Evolutionary conservation across 345 rosid species (phyloP).

Genomic region (Ailanthus altissimus): DNA sequence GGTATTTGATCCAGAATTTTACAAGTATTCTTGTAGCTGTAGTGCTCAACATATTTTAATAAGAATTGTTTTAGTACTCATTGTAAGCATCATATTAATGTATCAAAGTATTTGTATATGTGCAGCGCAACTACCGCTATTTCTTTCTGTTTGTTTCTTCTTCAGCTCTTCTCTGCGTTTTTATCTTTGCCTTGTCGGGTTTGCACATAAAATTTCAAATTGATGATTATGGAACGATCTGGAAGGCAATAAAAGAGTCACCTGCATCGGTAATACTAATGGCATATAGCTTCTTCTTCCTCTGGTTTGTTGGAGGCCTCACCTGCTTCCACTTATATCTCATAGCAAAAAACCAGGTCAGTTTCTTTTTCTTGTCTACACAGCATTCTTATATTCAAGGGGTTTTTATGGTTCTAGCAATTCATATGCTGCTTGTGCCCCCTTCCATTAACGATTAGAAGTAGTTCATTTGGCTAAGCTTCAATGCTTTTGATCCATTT

Average conservation of each 20-base stretch:
- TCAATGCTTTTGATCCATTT: background rate
- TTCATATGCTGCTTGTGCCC: background rate
- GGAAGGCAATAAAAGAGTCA: constrained; percentile 55
- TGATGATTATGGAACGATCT: constrained; percentile 39
- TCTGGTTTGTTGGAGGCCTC: constrained; percentile 64
- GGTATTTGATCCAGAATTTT: constrained; percentile 34
- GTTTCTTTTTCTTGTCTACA: constrained; percentile 14
- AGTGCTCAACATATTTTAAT: background rate
- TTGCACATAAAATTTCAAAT: constrained; percentile 44
- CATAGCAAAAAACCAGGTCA: constrained; percentile 55
- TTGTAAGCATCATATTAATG: constrained; percentile 8
- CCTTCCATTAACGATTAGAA: background rate
- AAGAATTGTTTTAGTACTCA: no score
- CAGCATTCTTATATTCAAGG: background rate
- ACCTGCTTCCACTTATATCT: constrained; percentile 59
- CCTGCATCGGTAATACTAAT: constrained; percentile 49
- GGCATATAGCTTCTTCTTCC: constrained; percentile 53
- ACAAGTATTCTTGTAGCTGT: background rate
- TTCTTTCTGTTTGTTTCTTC: constrained; percentile 60
- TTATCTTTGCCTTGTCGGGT: constrained; percentile 51
- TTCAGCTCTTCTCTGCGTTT: constrained; percentile 53
- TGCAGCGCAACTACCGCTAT: constrained; percentile 63
- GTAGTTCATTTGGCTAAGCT: background rate
- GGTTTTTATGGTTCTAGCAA: background rate
- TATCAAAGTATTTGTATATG: background rate